Base-by-base conservation (phyloP, 352 stramenopile genomes). In the Globisporangium paroecandrum region DNA sequence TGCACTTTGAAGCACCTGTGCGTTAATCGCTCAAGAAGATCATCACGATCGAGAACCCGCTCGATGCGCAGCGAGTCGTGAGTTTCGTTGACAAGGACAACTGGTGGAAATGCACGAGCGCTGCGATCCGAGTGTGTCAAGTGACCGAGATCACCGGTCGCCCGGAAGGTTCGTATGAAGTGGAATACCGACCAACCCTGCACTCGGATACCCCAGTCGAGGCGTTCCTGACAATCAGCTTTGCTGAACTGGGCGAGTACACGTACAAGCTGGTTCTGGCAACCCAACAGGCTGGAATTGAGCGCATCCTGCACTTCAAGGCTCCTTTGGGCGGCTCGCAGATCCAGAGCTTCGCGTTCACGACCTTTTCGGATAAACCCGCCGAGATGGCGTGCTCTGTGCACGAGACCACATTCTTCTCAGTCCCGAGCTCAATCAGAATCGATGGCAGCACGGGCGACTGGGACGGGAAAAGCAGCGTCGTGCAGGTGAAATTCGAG, bases 11-110 rank as follows among this genome's bases (percentile, higher is more conserved):
- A 56, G 87, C 89, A 1, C 86, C 85, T 5, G 89, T 98, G 51
- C 85, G 93, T 1, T 91, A 97, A 53, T 78, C 82, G 1, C 71
- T 94, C 20, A 86, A 87, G 68, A 90, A 91, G 58, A 69, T 85
- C 5, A 79, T 98, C 57, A 81, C 83, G n/a, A 96, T 98, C 53
- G 92, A 96, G 43, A 98, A 98, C 58, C 93, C 93, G 25, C 91
- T 98, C 25, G 70, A 76, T 9, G 61, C 46, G 0, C 74, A 84
- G 13, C 74, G 64, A 24, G 47, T 65, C 2, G 78, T 97, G 20
- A 73, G 77, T 2, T 95, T 94, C 56, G 73, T 71, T 3, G 79
- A 95, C 65, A 76, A 72, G 58, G 64, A 76, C 18, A 73, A 77
- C 5, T 97, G 86, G 89, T 98, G 92, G 93, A 83, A 79, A 55